phyloP scores from a whole-genome alignment of 805 yeast species.

The Candida ponderosae region DNA sequence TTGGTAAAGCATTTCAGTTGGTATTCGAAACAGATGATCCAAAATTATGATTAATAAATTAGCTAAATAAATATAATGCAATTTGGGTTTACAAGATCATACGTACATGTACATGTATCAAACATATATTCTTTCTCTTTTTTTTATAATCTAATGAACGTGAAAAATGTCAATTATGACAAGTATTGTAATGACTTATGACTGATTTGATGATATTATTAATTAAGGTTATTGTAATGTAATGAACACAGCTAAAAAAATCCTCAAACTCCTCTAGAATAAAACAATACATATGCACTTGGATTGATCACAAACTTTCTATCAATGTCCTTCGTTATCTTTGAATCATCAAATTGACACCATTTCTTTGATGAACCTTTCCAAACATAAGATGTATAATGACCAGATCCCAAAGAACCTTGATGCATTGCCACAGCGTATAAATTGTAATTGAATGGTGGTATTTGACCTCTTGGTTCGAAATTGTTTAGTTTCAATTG shows the following conservation, averaged over 20 bases:
- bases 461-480: slow-evolving; percentile 66
- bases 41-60: neutral
- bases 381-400: slow-evolving; percentile 75
- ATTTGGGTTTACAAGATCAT: too few species aligned
- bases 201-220: too few species aligned
- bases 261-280: slow-evolving; percentile 31
- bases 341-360: slow-evolving; percentile 80
- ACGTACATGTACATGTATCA: neutral
- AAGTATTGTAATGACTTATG: too few species aligned
- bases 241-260: too few species aligned
- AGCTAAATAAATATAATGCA: neutral
- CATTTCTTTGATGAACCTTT: slow-evolving; percentile 49
- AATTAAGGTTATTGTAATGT: too few species aligned
- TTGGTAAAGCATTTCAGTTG: slow-evolving; percentile 49
- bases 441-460: slow-evolving; percentile 73
- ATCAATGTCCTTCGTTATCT: slow-evolving; percentile 45
- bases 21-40: neutral
- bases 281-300: slow-evolving; percentile 81
- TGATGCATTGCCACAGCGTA: slow-evolving; percentile 80
- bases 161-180: too few species aligned
- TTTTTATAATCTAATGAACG: too few species aligned
- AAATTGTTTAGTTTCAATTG: slow-evolving; percentile 39
- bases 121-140: neutral
- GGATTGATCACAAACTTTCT: slow-evolving; percentile 50
- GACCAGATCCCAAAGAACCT: slow-evolving; percentile 82